Conservation (phyloP, 306 rosid genomes). For the Canavalia ensiformis region DNA sequence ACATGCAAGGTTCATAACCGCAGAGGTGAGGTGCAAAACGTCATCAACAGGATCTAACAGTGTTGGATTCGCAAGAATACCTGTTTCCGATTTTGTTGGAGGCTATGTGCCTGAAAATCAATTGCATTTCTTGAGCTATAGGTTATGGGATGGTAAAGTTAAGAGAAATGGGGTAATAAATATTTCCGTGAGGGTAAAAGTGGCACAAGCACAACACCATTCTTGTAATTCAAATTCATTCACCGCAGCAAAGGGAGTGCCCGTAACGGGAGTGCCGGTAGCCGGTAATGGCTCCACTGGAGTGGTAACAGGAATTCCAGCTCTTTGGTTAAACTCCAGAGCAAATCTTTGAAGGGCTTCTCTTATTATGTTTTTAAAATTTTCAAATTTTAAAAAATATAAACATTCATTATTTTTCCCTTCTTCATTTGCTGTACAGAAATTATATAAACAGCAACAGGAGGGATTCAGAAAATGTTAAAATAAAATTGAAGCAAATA, state of each 20-base stretch:
- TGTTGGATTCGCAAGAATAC: conserved; percentile 62
- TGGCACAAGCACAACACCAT: not conserved
- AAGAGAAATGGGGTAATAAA: conserved; percentile 76
- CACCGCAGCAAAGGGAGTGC: not conserved
- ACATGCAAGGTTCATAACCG: conserved; percentile 49
- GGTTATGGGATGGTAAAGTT: conserved; percentile 69
- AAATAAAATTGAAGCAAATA: not conserved
- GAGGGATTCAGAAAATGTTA: not conserved
- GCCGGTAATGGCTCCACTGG: conserved; percentile 23
- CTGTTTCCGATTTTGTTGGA: conserved; percentile 63
- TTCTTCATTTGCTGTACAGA: not conserved
- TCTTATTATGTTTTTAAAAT: not conserved
- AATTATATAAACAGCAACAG: not conserved
- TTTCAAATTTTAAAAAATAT: not conserved
- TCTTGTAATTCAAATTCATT: not conserved
- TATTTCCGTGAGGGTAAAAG: conserved; percentile 64
- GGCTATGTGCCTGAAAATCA: conserved; percentile 61
- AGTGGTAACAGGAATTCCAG: conserved; percentile 72
- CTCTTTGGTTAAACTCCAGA: conserved; percentile 56
- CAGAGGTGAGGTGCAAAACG: conserved; percentile 63
- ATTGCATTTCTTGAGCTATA: conserved; percentile 74
- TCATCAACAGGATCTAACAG: conserved; percentile 37
- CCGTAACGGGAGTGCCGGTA: conserved; percentile 42
- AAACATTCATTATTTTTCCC: not conserved
- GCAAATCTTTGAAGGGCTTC: conserved; percentile 4